Base-by-base conservation (phyloP, 1,284 basidiomycete species). In the Rhodotorula sp. region DNA sequence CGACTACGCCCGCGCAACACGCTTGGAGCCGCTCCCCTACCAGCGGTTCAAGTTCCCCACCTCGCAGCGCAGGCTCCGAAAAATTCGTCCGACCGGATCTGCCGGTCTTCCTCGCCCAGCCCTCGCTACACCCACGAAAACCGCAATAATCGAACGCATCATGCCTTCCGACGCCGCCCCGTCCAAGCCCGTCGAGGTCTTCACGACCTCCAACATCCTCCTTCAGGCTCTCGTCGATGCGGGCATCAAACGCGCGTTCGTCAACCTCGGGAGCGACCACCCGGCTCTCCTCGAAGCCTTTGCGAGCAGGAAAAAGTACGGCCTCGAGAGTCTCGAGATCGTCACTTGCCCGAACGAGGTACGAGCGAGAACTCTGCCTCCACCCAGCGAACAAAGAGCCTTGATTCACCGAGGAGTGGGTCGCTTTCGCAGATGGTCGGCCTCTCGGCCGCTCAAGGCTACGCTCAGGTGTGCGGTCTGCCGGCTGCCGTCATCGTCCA, bases 181-280 rank as follows among this genome's bases (percentile, higher is more conserved):
- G n/a, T n/a, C 24, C 12, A 14, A 54, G 26, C 64, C 69, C 4
- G 30, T 12, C n/a, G 65, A 70, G 62, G 75, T 77, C 42, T 76
- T 67, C 60, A 77, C 77, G 6, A 69, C 75, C 7, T 73, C 74
- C 4, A 75, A 74, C 65, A 70, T 77, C 55, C 66, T 77, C 54
- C 68, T 77, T 7, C 62, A 85, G 65, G 82, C 86, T 1, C 82
- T 89, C n/a, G 80, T 80, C 30, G 80, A 86, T 60, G 86, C 85
- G 6, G 87, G 87, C 2, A 85, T 90, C 60, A 88, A 87, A 0
- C 87, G 89, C 79, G 85, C 84, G 20, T 90, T 89, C 75, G 87
- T 86, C 30, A 89, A 90, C 80, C 89, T 66, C 30, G 68, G 88
- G 0, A 88, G 87, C 1, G 88, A 89, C 74, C 88, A 89, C 75